phyloP scores from a whole-genome alignment of 805 yeast genomes.

The Cyberlindnera amylophila region DNA sequence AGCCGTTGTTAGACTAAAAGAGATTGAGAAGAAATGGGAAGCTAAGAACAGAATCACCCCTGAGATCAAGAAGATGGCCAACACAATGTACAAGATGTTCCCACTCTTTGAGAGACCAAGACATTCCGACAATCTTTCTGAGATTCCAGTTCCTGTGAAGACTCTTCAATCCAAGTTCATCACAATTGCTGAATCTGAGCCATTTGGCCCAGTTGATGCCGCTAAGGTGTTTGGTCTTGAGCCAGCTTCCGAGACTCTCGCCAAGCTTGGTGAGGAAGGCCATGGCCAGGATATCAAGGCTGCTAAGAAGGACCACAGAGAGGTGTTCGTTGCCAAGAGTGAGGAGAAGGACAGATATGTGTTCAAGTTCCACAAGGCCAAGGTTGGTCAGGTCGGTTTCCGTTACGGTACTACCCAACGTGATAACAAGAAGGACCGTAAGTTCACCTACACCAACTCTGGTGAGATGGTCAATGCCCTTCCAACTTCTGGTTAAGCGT shows the following conservation, averaged over 20 bases:
- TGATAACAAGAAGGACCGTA: constrained; percentile 83
- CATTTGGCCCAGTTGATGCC: constrained; percentile 94
- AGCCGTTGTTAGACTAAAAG: constrained; percentile 71
- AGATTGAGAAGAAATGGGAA: constrained; percentile 61
- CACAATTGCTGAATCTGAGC: constrained; percentile 90
- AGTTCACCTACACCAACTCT: constrained; percentile 60
- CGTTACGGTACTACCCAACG: constrained; percentile 89
- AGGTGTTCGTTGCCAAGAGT: constrained; percentile 46
- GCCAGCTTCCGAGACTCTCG: constrained; percentile 81
- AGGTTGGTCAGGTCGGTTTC: constrained; percentile 81
- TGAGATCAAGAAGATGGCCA: constrained; percentile 58
- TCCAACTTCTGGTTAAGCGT: constrained; percentile 26
- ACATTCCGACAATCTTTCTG: constrained; percentile 76
- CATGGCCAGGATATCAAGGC: constrained; percentile 40
- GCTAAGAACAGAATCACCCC: constrained; percentile 45
- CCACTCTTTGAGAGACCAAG: constrained; percentile 56
- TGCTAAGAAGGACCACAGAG: constrained; percentile 26
- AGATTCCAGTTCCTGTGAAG: constrained; percentile 85
- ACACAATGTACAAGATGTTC: constrained; percentile 72
- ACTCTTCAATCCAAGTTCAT: constrained; percentile 78
- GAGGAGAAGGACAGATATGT: constrained; percentile 50
- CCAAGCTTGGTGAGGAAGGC: constrained; percentile 57
- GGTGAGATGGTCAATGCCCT: constrained; percentile 47
- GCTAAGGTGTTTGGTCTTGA: constrained; percentile 78
- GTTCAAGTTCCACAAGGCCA: constrained; percentile 73